These are phyloP conservation scores for Rhizophagus sp. DNA, from an alignment of 192 early-diverging fungal genomes.

Conservation along the genomic window DNA sequence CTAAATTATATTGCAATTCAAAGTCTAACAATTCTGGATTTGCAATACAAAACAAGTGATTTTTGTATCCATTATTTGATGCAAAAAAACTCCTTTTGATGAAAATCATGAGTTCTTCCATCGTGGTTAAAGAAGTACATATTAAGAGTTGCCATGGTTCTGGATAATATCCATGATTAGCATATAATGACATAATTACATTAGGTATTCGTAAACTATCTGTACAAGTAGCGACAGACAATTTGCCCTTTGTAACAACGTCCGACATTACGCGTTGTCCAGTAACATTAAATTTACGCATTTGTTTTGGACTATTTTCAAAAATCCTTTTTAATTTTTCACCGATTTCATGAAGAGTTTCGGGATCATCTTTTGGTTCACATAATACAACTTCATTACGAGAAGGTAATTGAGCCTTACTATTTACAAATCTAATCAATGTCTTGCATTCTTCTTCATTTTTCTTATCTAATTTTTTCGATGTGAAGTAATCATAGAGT, in stretches of 20 bases:
- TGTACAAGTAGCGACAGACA: conserved; percentile 28
- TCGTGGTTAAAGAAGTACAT: conserved; percentile 15
- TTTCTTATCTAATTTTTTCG: neutral
- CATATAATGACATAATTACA: conserved; percentile 30
- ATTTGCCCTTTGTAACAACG: neutral
- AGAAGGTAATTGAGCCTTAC: neutral
- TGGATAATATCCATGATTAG: conserved; percentile 25
- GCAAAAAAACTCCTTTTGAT: conserved; percentile 30
- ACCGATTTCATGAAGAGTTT: conserved; percentile 6
- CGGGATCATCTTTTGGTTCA: neutral
- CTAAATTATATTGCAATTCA: conserved; percentile 29
- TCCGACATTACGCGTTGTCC: conserved; percentile 1
- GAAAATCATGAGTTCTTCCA: conserved; percentile 28
- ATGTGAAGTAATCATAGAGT: conserved; percentile 29
- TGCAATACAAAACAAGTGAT: conserved; percentile 27
- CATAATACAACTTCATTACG: neutral
- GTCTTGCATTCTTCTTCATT: conserved; percentile 10
- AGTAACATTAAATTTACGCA: neutral
- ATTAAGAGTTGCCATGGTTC: conserved; percentile 31
- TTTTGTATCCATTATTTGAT: conserved; percentile 10
- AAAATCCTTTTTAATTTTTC: neutral
- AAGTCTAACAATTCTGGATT: conserved; percentile 30
- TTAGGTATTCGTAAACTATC: conserved; percentile 30
- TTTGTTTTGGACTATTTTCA: neutral
- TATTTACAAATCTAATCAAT: conserved; percentile 20